Conservation (phyloP, 2,329 filamentous ascomycete species). For the Phoma sp. region DNA sequence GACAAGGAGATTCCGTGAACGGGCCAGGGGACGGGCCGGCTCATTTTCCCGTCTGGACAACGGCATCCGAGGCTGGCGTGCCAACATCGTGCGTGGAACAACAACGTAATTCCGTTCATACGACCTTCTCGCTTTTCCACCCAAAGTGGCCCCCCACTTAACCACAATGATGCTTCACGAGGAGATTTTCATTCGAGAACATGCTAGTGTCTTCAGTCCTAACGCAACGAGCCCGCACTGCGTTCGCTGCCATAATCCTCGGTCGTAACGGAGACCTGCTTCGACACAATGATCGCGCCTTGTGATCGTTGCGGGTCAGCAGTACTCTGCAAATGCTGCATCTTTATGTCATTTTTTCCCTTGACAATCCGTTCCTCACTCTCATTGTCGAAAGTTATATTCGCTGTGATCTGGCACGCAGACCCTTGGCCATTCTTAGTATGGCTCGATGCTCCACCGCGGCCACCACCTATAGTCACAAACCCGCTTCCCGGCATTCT, state of each 20-base stretch:
- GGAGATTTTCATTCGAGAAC: not conserved
- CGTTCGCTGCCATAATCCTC: constrained; percentile 22
- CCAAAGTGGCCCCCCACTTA: not conserved
- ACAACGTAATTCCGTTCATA: not conserved
- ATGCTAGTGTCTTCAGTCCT: not conserved
- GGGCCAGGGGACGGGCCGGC: constrained; percentile 11
- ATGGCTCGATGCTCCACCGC: constrained; percentile 13
- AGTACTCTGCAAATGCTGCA: constrained; percentile 11
- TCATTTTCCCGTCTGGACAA: not conserved
- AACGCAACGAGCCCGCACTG: not conserved
- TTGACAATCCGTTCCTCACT: constrained; percentile 25
- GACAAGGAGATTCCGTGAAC: not conserved
- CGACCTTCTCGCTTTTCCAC: not conserved
- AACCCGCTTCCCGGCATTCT: constrained; percentile 21
- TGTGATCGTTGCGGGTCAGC: not conserved
- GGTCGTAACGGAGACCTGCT: constrained; percentile 18
- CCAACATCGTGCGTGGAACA: not conserved
- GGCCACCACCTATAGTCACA: constrained; percentile 26
- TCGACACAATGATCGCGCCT: constrained; percentile 19
- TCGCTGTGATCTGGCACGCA: constrained; percentile 5
- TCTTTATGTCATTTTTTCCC: constrained; percentile 9
- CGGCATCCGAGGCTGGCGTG: not conserved
- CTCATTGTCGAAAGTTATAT: constrained; percentile 22
- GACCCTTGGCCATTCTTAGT: not conserved
- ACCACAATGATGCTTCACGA: not conserved